Conservation (phyloP, 1,284 basidiomycete genomes). For the Cutaneotrichosporon spelunceum region DNA sequence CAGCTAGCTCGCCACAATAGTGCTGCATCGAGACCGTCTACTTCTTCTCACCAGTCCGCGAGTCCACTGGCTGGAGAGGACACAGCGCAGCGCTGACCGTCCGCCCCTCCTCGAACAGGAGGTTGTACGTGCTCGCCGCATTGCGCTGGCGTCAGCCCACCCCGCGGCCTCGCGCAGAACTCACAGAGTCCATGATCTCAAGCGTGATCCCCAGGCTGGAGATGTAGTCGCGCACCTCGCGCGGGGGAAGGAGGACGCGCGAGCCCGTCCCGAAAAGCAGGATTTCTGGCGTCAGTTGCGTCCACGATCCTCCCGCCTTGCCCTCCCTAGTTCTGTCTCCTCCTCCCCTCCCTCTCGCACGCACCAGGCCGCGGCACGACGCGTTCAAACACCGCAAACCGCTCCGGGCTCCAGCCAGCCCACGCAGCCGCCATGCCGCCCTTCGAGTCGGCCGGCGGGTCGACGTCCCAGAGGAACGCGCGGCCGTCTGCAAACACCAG, state of each 20-base stretch:
- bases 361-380: constrained; percentile 80
- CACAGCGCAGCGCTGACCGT: constrained; percentile 84
- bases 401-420: constrained; percentile 64
- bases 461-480: constrained; percentile 87
- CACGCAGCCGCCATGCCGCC: constrained; percentile 44
- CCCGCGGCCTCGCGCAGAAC: constrained; percentile 34
- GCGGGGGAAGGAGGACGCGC: constrained; percentile 67
- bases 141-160: constrained; percentile 61
- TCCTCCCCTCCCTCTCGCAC: constrained; percentile 32
- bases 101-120: constrained; percentile 86
- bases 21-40: neutral
- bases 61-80: constrained; percentile 57
- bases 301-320: neutral
- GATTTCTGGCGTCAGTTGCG: constrained; percentile 64
- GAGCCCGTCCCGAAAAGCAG: constrained; percentile 83
- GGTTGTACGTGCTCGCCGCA: constrained; percentile 90
- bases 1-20: too few species aligned
- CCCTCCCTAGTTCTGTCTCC: too few species aligned
- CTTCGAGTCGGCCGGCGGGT: constrained; percentile 55
- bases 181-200: constrained; percentile 90
- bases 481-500: constrained; percentile 81
- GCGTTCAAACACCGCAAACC: constrained; percentile 75
- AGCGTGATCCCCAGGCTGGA: constrained; percentile 78
- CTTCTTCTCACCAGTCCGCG: constrained; percentile 11
- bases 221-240: constrained; percentile 64